Conservation (phyloP, 2,329 filamentous ascomycete species). For the Amylocarpus encephaloides region DNA sequence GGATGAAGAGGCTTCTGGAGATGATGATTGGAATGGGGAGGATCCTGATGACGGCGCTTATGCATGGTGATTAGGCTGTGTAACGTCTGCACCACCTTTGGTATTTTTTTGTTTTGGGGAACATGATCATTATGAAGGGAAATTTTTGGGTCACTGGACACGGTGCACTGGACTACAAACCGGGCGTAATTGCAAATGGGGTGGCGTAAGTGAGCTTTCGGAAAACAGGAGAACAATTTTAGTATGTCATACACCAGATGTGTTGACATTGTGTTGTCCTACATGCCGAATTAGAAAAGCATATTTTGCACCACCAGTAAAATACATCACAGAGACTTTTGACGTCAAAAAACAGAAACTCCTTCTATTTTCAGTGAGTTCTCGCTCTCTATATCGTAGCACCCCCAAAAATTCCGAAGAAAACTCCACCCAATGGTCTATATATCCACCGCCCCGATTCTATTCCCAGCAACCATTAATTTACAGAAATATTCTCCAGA, state of each 20-base stretch:
- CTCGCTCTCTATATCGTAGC: too few relatives aligned
- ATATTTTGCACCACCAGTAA: too few relatives aligned
- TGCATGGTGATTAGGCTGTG: constrained; percentile 18
- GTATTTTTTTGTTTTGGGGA: background rate
- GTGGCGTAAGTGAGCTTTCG: too few relatives aligned
- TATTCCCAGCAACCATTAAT: constrained; percentile 1
- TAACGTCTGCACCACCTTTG: background rate
- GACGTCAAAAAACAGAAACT: too few relatives aligned
- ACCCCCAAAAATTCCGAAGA: background rate
- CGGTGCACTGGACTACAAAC: too few relatives aligned
- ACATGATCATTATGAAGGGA: background rate
- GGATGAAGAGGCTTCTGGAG: constrained; percentile 49
- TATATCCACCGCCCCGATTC: background rate
- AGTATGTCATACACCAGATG: too few relatives aligned
- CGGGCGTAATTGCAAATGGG: background rate
- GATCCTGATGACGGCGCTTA: constrained; percentile 19
- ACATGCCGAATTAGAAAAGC: too few relatives aligned
- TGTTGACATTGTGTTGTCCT: too few relatives aligned
- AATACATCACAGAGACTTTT: too few relatives aligned
- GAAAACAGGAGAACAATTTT: too few relatives aligned
- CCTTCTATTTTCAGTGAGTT: too few relatives aligned
- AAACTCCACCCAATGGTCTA: constrained; percentile 2
- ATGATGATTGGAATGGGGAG: constrained; percentile 43
- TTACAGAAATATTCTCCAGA: constrained; percentile 7
- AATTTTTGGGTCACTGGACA: background rate